Evolutionary conservation across 1,139 yeast genomes (phyloP), one percentile per base, ranked within the genome.

Genomic region (Diutina rugosa): DNA sequence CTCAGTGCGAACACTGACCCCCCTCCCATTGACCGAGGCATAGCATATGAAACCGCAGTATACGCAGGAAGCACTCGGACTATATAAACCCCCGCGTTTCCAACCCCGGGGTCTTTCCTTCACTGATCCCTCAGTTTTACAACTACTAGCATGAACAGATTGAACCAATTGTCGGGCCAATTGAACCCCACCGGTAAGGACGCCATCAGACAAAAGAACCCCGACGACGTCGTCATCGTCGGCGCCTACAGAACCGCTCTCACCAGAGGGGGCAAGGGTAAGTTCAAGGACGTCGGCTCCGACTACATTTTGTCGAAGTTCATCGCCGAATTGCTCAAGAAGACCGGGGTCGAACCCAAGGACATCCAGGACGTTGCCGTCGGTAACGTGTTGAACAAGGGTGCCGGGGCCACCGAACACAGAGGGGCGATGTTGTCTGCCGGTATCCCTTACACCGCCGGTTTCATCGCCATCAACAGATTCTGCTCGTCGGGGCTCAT

Each of bases 401-500:
- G 96, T 59, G 95, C 96, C 51, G 97, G 97, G 66, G 95, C 91
- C 58, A 85, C 85, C 58, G 97, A 90, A 72, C 96, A 89, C 72
- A 80, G 95, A 67, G 97, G 96, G 56, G 97, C 80, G 56, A 64
- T 69, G 58, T 74, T 76, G 63, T 75, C 79, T 56, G 77, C 79
- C 30, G 80, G 80, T 61, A 71, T 76, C 59, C 80, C 80, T 59
- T 67, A 74, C 66, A 72, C 84, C 8, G 78, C 85, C 38, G 91
- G 96, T 14, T 88, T 91, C 63, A 74, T 84, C 63, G 93, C 96
- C 35, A 66, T 91, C 62, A 91, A 91, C 77, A 84, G 98, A 73
- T 97, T 90, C 72, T 91, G 98, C 72, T 89, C 97, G 9, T 88
- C 96, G 2, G 97, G 97, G 54, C 77, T 91, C 64, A 87, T 90